Conservation (phyloP, 163 green algal species). For the Smithsoniella earleae region DNA sequence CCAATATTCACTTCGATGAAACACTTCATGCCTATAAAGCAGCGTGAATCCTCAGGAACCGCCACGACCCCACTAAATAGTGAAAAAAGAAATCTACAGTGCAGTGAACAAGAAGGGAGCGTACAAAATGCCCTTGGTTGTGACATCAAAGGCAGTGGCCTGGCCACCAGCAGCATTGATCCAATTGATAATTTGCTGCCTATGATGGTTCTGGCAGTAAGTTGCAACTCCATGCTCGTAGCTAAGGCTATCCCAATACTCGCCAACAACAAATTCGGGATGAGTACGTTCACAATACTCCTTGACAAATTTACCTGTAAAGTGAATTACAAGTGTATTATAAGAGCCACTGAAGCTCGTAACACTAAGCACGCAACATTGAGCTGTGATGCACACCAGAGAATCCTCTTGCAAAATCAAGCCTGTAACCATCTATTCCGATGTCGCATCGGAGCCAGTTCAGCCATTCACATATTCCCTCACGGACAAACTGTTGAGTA, state of each 20-base stretch:
- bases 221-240: constrained; percentile 53
- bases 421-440: constrained; percentile 49
- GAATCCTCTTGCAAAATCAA: constrained; percentile 41
- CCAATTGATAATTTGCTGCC: constrained; percentile 72
- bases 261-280: constrained; percentile 65
- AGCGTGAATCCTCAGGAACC: no score
- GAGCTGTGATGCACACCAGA: no score
- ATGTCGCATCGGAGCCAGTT: constrained; percentile 58
- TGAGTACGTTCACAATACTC: constrained; percentile 59
- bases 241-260: constrained; percentile 63
- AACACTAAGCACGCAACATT: no score
- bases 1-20: constrained; percentile 67
- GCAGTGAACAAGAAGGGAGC: neutral
- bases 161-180: constrained; percentile 58
- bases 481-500: constrained; percentile 54
- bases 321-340: no score
- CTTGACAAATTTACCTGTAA: constrained; percentile 44
- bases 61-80: no score
- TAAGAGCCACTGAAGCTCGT: no score
- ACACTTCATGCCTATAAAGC: constrained; percentile 51
- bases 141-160: constrained; percentile 56
- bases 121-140: constrained; percentile 46
- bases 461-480: constrained; percentile 66
- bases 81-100: no score
- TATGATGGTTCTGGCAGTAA: constrained; percentile 64